Conservation (phyloP, 2,329 filamentous ascomycete genomes). For the Hymenoscyphus infarciens region DNA sequence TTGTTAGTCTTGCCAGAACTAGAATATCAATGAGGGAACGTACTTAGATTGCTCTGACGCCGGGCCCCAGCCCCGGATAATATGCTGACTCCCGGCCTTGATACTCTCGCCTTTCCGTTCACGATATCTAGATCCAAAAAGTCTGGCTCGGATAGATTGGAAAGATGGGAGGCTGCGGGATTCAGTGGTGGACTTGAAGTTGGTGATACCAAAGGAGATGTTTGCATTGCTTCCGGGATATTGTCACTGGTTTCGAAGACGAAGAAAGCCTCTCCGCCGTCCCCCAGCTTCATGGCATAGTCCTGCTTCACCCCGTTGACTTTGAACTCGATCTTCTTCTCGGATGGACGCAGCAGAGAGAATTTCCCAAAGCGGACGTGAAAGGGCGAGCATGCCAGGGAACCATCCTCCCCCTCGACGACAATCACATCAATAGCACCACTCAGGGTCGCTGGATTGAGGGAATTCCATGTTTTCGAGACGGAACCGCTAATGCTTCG, state of each 20-base stretch:
- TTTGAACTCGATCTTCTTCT: slow-evolving; percentile 98
- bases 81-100: slow-evolving; percentile 45
- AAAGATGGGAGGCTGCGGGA: slow-evolving; percentile 42
- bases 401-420: slow-evolving; percentile 91
- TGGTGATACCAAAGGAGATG: slow-evolving; percentile 88
- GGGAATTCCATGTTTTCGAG: slow-evolving; percentile 98
- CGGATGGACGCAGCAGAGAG: slow-evolving; percentile 86
- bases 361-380: slow-evolving; percentile 99
- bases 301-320: slow-evolving; percentile 91
- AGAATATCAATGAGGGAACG: slow-evolving; percentile 10
- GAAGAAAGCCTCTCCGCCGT: slow-evolving; percentile 97
- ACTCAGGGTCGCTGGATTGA: slow-evolving; percentile 95
- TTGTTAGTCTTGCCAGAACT: slow-evolving; percentile 19
- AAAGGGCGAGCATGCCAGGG: slow-evolving; percentile 88
- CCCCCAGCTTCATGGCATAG: slow-evolving; percentile 97
- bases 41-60: slow-evolving; percentile 33
- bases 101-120: slow-evolving; percentile 39
- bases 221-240: slow-evolving; percentile 91
- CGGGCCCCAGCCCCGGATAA: slow-evolving; percentile 38
- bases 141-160: slow-evolving; percentile 63
- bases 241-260: slow-evolving; percentile 92
- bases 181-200: slow-evolving; percentile 74
- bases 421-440: slow-evolving; percentile 99
- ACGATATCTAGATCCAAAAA: slow-evolving; percentile 56
- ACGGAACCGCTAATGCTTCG: slow-evolving; percentile 92